phyloP scores from a whole-genome alignment of 1,139 yeast species.

The Kodamaea alishanica region DNA sequence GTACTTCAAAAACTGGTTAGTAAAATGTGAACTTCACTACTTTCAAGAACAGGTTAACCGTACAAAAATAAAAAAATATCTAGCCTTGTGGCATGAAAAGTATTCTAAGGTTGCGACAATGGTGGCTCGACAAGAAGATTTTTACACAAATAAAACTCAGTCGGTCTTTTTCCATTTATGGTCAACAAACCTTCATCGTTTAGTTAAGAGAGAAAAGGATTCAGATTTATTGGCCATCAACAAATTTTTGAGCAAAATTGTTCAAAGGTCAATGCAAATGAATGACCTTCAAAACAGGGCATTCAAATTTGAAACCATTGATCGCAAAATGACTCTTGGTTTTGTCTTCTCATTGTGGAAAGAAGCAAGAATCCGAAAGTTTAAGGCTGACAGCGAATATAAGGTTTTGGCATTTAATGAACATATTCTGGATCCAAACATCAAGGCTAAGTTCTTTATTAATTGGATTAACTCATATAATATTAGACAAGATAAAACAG shows the following conservation, averaged over 20 bases:
- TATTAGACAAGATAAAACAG: slow-evolving; percentile 8
- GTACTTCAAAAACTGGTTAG: slow-evolving; percentile 9
- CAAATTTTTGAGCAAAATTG: slow-evolving; percentile 16
- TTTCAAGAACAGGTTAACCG: neutral
- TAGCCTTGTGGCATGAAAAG: slow-evolving; percentile 2
- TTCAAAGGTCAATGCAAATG: slow-evolving; percentile 1
- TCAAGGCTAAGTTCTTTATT: slow-evolving; percentile 12
- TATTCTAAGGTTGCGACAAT: neutral
- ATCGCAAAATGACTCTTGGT: slow-evolving; percentile 6
- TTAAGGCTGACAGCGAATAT: slow-evolving; percentile 14
- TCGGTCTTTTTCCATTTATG: too few species aligned
- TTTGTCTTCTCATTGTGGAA: slow-evolving; percentile 19
- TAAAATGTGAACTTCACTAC: slow-evolving; percentile 3
- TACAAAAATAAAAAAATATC: neutral
- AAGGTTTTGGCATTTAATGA: slow-evolving; percentile 17
- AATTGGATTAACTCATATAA: slow-evolving; percentile 25
- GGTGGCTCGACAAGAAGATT: too few species aligned
- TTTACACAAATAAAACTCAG: too few species aligned
- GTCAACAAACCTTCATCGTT: neutral
- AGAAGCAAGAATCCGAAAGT: slow-evolving; percentile 12
- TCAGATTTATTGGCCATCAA: slow-evolving; percentile 21
- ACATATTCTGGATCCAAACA: slow-evolving; percentile 11
- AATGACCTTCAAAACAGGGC: slow-evolving; percentile 4
- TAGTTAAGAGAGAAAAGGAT: slow-evolving; percentile 5
- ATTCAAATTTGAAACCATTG: slow-evolving; percentile 3